Base-by-base conservation (phyloP, 805 yeast species). In the Zygotorulaspora chibaensis region DNA sequence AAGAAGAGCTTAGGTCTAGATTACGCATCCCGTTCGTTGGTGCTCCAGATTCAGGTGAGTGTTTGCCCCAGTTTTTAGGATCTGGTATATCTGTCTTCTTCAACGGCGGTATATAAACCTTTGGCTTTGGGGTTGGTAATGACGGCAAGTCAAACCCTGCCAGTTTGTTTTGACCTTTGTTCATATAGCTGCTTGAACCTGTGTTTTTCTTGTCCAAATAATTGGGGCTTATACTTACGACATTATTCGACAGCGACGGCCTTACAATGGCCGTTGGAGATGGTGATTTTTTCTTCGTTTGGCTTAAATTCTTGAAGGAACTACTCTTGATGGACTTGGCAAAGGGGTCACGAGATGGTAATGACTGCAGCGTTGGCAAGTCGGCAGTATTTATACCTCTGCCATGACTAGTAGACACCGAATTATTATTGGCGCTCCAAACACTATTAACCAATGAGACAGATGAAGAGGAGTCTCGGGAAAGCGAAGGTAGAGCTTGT, bases 31-130 rank as follows among this genome's bases (percentile, higher is more conserved):
- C 53, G 43, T 47, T 46, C 7, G 15, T 26, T 7, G 37, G 11
- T 3, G 27, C 38, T 2, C 38, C 12, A 12, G 40, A 18, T n/a
- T 23, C 8, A 2, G 42, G 8, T 11, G 55, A 40, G 8, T 39
- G 36, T 33, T 57, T 56, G 13, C 62, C 55, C 74, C 73, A 66
- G n/a, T 61, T 53, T 27, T 70, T 64, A 20, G 70, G 69, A 34
- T 66, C 68, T n/a, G 65, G 59, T 12, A 61, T 41, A 6, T 52
- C 53, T 1, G 64, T 58, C 52, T 65, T 79, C 39, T 79, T 80
- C 3, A 84, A 86, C 34, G 84, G 71, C 2, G 89, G 87, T 43
- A 77, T 71, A 17, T 52, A 43, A n/a, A 54, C 58, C 35, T 52
- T 61, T 18, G 59, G 58, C 42, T 58, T 59, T 11, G 65, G 61